Percentiles rank a stretch among this genome's conserved stretches.
Evolutionary conservation across 2,329 filamentous ascomycete genomes (phyloP).

Genomic region (Ophiostoma novo-ulmi): DNA sequence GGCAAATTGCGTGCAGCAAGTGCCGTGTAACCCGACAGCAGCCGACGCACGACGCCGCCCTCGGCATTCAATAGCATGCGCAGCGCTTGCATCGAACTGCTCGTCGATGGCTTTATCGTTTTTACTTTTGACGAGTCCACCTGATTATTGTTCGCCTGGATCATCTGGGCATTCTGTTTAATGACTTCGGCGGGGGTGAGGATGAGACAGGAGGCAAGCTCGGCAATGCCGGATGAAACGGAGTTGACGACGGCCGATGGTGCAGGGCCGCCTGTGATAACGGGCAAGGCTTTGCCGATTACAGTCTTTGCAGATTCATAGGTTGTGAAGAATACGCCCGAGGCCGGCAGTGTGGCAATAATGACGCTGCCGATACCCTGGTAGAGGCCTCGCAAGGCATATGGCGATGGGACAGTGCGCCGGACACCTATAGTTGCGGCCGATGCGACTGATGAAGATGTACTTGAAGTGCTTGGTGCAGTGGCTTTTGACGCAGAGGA

Average conservation of each 20-base stretch:
- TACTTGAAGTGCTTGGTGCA: background rate
- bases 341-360: conserved; percentile 80
- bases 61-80: conserved; percentile 43
- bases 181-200: conserved; percentile 85
- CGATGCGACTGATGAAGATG: conserved; percentile 6
- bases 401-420: conserved; percentile 38
- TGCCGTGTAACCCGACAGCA: conserved; percentile 70
- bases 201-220: conserved; percentile 79
- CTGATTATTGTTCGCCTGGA: conserved; percentile 37
- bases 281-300: conserved; percentile 48
- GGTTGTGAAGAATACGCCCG: conserved; percentile 83
- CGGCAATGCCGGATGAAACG: conserved; percentile 67
- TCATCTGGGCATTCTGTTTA: conserved; percentile 91
- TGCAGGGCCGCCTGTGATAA: background rate
- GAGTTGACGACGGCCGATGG: conserved; percentile 66
- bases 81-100: conserved; percentile 48
- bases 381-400: conserved; percentile 66
- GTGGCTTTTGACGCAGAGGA: conserved; percentile 2
- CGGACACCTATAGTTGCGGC: background rate
- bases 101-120: conserved; percentile 20
- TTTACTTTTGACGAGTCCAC: conserved; percentile 28
- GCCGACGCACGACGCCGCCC: conserved; percentile 52
- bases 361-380: conserved; percentile 84
- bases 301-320: conserved; percentile 72
- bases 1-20: conserved; percentile 78